phyloP scores from a whole-genome alignment of 345 rosid genomes.

The Laguncularia racemosa region DNA sequence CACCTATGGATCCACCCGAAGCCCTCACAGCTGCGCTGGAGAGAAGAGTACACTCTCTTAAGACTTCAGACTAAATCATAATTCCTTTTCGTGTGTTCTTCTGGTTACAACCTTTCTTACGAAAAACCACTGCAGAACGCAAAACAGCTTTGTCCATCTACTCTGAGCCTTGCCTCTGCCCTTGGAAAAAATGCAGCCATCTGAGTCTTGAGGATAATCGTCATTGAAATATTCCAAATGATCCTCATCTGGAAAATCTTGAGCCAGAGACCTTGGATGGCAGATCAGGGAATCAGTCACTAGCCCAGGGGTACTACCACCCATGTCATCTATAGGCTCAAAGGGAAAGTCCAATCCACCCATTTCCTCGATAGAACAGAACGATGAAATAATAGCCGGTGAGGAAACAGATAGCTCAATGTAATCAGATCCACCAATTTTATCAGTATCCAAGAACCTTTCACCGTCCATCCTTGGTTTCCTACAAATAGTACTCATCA shows the following conservation, averaged over 20 bases:
- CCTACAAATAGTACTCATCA: conserved; percentile 22
- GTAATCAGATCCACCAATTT: conserved; percentile 49
- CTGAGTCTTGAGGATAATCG: conserved; percentile 27
- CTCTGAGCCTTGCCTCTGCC: conserved; percentile 52
- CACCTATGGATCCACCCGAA: too few species aligned
- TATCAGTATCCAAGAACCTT: conserved; percentile 34
- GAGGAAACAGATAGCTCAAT: conserved; percentile 40
- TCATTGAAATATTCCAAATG: conserved; percentile 46
- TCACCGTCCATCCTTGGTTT: conserved; percentile 27
- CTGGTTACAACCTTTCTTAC: conserved; percentile 35
- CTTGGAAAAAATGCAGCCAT: conserved; percentile 29
- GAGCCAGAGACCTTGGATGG: conserved; percentile 38
- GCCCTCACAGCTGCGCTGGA: too few species aligned
- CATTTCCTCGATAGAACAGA: conserved; percentile 43
- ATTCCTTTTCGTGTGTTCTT: conserved; percentile 12
- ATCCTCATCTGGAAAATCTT: conserved; percentile 66
- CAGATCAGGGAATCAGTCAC: conserved; percentile 37
- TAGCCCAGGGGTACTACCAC: conserved; percentile 39
- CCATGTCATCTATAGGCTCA: conserved; percentile 43
- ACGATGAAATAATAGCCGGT: conserved; percentile 56
- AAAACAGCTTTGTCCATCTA: conserved; percentile 84
- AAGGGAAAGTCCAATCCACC: conserved; percentile 45
- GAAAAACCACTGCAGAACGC: conserved; percentile 73
- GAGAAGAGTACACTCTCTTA: too few species aligned
- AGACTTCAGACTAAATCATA: too few species aligned